Base-by-base conservation (phyloP, 2,329 filamentous ascomycete species). In the Pezicula rhizophila region DNA sequence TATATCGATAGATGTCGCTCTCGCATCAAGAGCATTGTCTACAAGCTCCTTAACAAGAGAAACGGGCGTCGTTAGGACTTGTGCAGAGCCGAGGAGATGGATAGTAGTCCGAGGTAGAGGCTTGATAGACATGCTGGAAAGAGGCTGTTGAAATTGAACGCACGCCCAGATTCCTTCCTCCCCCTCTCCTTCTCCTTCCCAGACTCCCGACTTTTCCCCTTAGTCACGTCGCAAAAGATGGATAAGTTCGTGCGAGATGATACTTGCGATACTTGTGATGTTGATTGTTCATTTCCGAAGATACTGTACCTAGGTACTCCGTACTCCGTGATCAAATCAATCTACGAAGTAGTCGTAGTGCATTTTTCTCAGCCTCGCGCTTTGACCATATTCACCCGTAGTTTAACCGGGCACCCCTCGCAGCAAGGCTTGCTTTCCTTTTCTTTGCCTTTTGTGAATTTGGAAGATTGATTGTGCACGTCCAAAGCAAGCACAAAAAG, bases 11-110 rank as follows among this genome's bases (percentile, higher is more conserved):
- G 75, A 76, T 2, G 77, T 84, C 11, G 87, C 85, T 46, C 75
- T 71, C 7, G 86, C 84, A 64, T 92, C 87, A 17, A 91, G 75
- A 39, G 85, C 76, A 64, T 92, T 91, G 57, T 91, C 87, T 28
- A 91, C 66, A 4, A 91, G 78, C 65, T 91, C 87, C 61, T 91
- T 91, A 57, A 89, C 77, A 2, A 88, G 68, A 10, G 78, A 76
- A 11, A 72, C 68, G 0, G 86, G 76, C 7, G 79, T 78, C 5
- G 76, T 71, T 44, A 90, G 74, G 41, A 76, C 73, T 56, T 82
- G 72, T 2, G 78, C 72, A 7, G 85, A 80, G 33, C 80, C 77
- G 6, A 91, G 70, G 10, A 79, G 74, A 42, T 75, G 74, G 18
- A 76, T 69, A 12, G 77, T 73, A 3, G 70, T 65, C 34, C 69